Conservation (phyloP, 805 yeast genomes). For the Wickerhamomyces silvicola region DNA sequence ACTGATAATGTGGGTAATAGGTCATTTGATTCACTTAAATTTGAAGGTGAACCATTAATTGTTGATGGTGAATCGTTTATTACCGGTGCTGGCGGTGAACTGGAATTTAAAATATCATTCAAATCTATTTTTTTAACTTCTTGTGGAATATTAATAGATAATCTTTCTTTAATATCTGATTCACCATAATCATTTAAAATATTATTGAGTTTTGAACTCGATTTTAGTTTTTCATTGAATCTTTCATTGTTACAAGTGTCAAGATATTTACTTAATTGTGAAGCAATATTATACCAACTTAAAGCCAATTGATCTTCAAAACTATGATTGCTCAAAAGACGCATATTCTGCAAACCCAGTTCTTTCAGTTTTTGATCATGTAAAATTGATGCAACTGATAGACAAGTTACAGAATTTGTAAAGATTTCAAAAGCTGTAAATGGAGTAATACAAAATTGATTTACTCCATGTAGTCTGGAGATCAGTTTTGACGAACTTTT, state of each 20-base stretch:
- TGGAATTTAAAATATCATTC: slow-evolving; percentile 10
- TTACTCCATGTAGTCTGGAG: slow-evolving; percentile 15
- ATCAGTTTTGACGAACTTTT: slow-evolving; percentile 22
- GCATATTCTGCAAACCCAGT: slow-evolving; percentile 21
- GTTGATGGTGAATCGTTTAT: background rate
- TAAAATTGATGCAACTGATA: slow-evolving; percentile 27
- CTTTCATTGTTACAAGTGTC: slow-evolving; percentile 9
- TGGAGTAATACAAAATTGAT: slow-evolving; percentile 30
- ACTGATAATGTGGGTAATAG: no score
- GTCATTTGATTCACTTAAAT: background rate
- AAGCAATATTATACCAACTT: slow-evolving; percentile 25
- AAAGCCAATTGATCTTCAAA: slow-evolving; percentile 27
- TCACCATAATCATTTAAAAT: slow-evolving; percentile 27
- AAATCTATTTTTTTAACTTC: slow-evolving; percentile 7
- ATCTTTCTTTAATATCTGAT: slow-evolving; percentile 22
- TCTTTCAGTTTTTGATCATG: slow-evolving; percentile 16
- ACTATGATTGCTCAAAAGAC: slow-evolving; percentile 23
- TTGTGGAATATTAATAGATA: slow-evolving; percentile 8
- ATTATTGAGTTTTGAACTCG: slow-evolving; percentile 20
- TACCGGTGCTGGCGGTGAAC: background rate
- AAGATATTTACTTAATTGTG: slow-evolving; percentile 22
- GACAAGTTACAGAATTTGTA: slow-evolving; percentile 29
- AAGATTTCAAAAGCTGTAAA: slow-evolving; percentile 33
- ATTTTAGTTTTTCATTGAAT: slow-evolving; percentile 14
- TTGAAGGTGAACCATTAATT: background rate